Percentiles rank a stretch among this genome's conserved stretches.
Conservation (phyloP, 371 early-diverging fungal genomes). For the Actinomucor elegans region DNA sequence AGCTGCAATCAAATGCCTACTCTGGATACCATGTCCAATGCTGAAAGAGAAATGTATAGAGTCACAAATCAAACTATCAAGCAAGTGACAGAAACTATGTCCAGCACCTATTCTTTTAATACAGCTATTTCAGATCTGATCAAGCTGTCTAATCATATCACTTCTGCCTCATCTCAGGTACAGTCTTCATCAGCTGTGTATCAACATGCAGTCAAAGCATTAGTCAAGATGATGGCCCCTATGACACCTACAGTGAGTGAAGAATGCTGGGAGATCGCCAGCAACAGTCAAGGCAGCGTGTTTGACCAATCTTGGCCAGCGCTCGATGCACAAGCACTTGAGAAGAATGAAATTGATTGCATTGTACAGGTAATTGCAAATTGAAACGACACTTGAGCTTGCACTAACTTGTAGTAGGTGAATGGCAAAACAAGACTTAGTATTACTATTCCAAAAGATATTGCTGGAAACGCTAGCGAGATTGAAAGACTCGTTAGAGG, state of each 20-base stretch:
- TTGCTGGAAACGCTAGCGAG: slow-evolving; percentile 25
- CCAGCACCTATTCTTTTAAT: slow-evolving; percentile 68
- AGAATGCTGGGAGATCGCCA: slow-evolving; percentile 65
- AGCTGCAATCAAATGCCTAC: not conserved
- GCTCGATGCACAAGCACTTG: slow-evolving; percentile 54
- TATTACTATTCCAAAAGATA: slow-evolving; percentile 53
- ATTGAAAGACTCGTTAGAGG: slow-evolving; percentile 52
- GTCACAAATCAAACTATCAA: slow-evolving; percentile 43
- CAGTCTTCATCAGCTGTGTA: slow-evolving; percentile 47
- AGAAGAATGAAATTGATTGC: slow-evolving; percentile 51
- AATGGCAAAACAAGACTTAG: slow-evolving; percentile 82
- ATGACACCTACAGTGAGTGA: slow-evolving; percentile 75
- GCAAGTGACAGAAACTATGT: slow-evolving; percentile 66
- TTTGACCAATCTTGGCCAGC: slow-evolving; percentile 68
- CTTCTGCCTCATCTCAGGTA: not conserved
- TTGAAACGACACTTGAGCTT: too few species aligned
- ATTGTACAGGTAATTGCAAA: slow-evolving; percentile 67
- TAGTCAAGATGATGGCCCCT: slow-evolving; percentile 77
- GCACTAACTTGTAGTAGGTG: too few species aligned
- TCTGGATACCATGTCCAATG: slow-evolving; percentile 44
- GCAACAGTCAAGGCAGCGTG: slow-evolving; percentile 30
- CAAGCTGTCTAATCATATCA: slow-evolving; percentile 74
- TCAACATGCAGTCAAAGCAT: slow-evolving; percentile 52
- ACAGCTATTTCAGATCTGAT: slow-evolving; percentile 82
- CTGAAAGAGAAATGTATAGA: slow-evolving; percentile 60